These are phyloP conservation scores for Torulaspora maleeae DNA, from an alignment of 805 yeast genomes.

Conservation along the genomic window DNA sequence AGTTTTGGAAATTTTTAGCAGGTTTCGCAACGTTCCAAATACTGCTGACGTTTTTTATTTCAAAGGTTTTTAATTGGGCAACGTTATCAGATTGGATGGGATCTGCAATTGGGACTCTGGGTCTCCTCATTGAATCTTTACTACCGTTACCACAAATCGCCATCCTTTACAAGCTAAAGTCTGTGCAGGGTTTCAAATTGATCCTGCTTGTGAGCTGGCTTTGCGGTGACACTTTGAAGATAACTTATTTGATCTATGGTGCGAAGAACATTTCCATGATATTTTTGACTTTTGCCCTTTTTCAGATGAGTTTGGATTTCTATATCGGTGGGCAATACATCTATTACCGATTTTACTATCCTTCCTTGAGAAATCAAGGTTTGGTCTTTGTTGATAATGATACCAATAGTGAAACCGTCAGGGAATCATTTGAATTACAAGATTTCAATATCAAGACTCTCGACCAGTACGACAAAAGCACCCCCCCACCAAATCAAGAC, in stretches of 20 bases:
- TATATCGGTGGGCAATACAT: conserved; percentile 69
- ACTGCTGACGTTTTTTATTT: conserved; percentile 28
- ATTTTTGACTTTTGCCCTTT: conserved; percentile 65
- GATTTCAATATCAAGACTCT: conserved; percentile 11
- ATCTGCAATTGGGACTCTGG: conserved; percentile 51
- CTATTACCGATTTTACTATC: conserved; percentile 48
- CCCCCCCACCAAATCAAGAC: conserved; percentile 12
- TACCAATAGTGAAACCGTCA: background rate
- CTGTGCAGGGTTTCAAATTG: conserved; percentile 74
- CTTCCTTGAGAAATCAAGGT: conserved; percentile 9
- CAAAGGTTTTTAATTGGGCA: conserved; percentile 38
- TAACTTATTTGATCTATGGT: conserved; percentile 69
- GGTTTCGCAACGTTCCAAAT: conserved; percentile 42
- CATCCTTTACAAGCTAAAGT: conserved; percentile 57
- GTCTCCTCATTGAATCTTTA: conserved; percentile 66
- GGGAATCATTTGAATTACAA: conserved; percentile 16
- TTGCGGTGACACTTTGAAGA: conserved; percentile 79
- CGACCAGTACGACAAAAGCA: conserved; percentile 1
- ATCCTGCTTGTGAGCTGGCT: conserved; percentile 79
- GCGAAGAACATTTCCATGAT: conserved; percentile 61
- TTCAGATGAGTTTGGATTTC: conserved; percentile 72
- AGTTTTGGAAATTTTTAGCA: conserved; percentile 60
- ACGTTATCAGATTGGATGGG: conserved; percentile 53
- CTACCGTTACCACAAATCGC: conserved; percentile 76
- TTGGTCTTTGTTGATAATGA: conserved; percentile 2